phyloP scores from a whole-genome alignment of 768 basidiomycete species.

The Candolleomyces aberdarensis region DNA sequence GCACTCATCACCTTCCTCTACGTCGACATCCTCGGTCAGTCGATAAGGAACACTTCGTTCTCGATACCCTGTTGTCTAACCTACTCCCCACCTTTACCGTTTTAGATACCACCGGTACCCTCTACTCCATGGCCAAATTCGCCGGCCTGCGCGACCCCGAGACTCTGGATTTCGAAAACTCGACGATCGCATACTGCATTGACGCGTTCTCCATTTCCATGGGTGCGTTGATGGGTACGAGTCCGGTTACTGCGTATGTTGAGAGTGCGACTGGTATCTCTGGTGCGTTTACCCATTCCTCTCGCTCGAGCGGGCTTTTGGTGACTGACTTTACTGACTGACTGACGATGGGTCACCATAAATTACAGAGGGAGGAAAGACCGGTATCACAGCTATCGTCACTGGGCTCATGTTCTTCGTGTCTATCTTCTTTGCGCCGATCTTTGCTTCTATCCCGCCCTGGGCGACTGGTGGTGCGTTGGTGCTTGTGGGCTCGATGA shows the following conservation, averaged over 20 bases:
- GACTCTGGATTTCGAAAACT: conserved; percentile 84
- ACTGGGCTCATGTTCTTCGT: conserved; percentile 78
- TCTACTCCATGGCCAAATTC: conserved; percentile 91
- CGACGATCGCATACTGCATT: conserved; percentile 77
- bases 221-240: conserved; percentile 76
- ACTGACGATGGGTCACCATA: too few species aligned
- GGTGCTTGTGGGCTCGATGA: conserved; percentile 82
- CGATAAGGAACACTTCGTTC: too few species aligned
- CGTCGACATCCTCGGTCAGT: conserved; percentile 76
- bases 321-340: too few species aligned
- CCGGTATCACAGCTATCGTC: conserved; percentile 74
- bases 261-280: conserved; percentile 81
- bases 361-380: conserved; percentile 76
- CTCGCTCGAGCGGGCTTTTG: too few species aligned
- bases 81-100: too few species aligned
- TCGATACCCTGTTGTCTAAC: too few species aligned
- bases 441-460: conserved; percentile 82
- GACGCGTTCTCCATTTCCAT: conserved; percentile 81
- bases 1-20: conserved; percentile 87
- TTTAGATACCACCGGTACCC: conserved; percentile 60
- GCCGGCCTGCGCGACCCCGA: conserved; percentile 84
- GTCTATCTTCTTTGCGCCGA: conserved; percentile 83
- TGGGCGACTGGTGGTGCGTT: conserved; percentile 90
- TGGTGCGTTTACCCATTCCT: too few species aligned
- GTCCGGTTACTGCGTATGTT: conserved; percentile 80